Conservation (phyloP, 495 filamentous ascomycete genomes). For the Geoglossum glabrum region DNA sequence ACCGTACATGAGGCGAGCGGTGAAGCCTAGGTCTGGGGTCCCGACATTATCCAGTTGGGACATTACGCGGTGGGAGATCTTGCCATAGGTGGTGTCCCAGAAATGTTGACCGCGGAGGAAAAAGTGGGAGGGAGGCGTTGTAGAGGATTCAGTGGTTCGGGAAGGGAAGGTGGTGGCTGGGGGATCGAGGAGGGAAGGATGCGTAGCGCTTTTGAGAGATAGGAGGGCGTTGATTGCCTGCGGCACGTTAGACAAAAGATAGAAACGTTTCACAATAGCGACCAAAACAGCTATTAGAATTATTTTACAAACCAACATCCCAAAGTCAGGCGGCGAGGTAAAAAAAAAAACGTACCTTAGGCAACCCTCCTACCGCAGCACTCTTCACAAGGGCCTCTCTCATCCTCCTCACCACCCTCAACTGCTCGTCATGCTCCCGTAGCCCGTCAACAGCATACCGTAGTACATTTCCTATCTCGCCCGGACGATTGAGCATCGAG, state of each 20-base stretch:
- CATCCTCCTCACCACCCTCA: conserved; percentile 26
- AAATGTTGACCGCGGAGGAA: conserved; percentile 27
- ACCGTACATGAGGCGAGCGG: conserved; percentile 31
- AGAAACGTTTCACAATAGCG: too few relatives aligned
- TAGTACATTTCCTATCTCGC: conserved; percentile 30
- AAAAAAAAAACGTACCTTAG: conserved; percentile 28
- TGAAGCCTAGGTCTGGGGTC: conserved; percentile 31
- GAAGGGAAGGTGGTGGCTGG: conserved; percentile 18
- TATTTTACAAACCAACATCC: too few relatives aligned
- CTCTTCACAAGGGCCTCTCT: conserved; percentile 34
- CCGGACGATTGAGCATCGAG: conserved; percentile 29
- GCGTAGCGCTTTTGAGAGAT: conserved; percentile 26
- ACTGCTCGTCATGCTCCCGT: conserved; percentile 18
- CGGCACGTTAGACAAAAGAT: too few relatives aligned
- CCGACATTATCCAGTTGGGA: conserved; percentile 30
- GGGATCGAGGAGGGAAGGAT: conserved; percentile 21
- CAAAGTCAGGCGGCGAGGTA: too few relatives aligned
- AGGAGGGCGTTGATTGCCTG: conserved; percentile 33
- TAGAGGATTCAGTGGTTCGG: too few relatives aligned
- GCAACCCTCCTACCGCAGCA: conserved; percentile 29
- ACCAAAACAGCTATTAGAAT: too few relatives aligned
- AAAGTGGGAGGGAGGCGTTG: conserved; percentile 20
- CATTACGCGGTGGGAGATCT: conserved; percentile 30
- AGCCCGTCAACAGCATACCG: conserved; percentile 21
- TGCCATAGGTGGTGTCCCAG: conserved; percentile 33